Evolutionary conservation across 352 stramenopile genomes (phyloP), one percentile per base, ranked within the genome.

Genomic region (Elongisporangium undulatum): DNA sequence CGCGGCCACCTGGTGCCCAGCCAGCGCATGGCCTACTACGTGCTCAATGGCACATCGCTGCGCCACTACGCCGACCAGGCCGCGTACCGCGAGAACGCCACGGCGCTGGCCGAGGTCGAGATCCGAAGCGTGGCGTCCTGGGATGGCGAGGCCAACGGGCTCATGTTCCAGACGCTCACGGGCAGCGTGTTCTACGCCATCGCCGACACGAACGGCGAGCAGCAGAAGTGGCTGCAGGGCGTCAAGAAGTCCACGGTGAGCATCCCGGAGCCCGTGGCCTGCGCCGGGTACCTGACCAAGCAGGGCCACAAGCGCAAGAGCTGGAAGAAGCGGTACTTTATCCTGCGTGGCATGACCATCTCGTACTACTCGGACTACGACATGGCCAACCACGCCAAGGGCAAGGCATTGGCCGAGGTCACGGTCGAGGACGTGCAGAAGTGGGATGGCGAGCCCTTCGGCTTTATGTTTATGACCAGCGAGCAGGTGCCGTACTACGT

Each of bases 301-400:
- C 87, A 96, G 71, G 87, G 87, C 22, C 87, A 96, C 67, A 96
- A 95, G 64, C 83, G 87, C 1, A 96, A 96, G 68, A 96, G 85
- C 63, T 96, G 87, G 87, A 96, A 95, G 64, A 96, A 95, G 60
- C 83, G 87, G 0, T 96, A 95, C 62, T 96, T 96, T 54, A 90
- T 95, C 55, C 59, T 96, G 38, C 87, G 87, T 26, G 87, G 87
- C 26, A 80, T 71, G 50, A 63, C 74, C 7, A 78, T 96, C 48
- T 71, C 84, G 39, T 96, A 96, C 61, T 96, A 85, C 58, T 81
- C 84, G 26, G 87, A 96, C 68, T 95, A 92, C 61, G 87, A 96
- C 59, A 86, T 90, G 59, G 84, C 87, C 8, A 93, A 93, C 57
- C 90, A 79, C 48, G 62, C 79, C 12, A 89, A 90, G 58, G 82